phyloP scores from a whole-genome alignment of 2,329 filamentous ascomycete genomes.

The Stachybotrys elegans region DNA sequence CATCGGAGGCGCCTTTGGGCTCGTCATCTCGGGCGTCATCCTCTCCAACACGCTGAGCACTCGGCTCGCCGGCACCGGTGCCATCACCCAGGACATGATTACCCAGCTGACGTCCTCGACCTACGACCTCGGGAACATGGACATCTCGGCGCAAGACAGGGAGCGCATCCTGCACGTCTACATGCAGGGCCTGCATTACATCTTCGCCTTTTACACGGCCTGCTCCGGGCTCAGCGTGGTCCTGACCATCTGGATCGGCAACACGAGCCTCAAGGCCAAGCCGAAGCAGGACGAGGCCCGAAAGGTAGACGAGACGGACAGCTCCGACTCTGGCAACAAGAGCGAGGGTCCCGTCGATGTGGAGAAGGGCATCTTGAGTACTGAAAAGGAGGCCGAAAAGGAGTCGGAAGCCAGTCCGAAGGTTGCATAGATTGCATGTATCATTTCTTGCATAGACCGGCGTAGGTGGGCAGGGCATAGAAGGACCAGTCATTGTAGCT shows the following conservation, averaged over 20 bases:
- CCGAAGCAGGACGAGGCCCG: not conserved
- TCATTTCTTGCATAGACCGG: too few relatives aligned
- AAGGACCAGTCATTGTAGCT: too few relatives aligned
- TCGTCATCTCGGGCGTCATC: constrained; percentile 22
- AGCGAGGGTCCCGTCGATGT: not conserved
- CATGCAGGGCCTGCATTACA: constrained; percentile 22
- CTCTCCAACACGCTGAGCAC: constrained; percentile 20
- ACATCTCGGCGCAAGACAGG: constrained; percentile 10
- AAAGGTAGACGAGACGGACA: not conserved
- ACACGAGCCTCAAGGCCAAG: constrained; percentile 14
- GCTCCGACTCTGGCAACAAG: not conserved
- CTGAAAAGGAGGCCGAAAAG: too few relatives aligned
- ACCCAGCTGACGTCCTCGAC: constrained; percentile 18
- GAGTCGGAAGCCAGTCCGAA: too few relatives aligned
- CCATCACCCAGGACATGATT: constrained; percentile 8
- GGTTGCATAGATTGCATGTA: too few relatives aligned
- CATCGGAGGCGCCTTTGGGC: constrained; percentile 10
- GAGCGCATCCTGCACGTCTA: constrained; percentile 18
- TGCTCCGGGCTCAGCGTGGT: constrained; percentile 11
- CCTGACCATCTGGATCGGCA: constrained; percentile 14
- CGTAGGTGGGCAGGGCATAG: too few relatives aligned
- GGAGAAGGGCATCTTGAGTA: not conserved
- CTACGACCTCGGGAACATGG: constrained; percentile 14
- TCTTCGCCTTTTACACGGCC: constrained; percentile 18
- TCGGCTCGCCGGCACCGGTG: constrained; percentile 4